These are phyloP conservation scores for Leccinum imitatum DNA, from an alignment of 768 basidiomycete species.

Conservation along the genomic window DNA sequence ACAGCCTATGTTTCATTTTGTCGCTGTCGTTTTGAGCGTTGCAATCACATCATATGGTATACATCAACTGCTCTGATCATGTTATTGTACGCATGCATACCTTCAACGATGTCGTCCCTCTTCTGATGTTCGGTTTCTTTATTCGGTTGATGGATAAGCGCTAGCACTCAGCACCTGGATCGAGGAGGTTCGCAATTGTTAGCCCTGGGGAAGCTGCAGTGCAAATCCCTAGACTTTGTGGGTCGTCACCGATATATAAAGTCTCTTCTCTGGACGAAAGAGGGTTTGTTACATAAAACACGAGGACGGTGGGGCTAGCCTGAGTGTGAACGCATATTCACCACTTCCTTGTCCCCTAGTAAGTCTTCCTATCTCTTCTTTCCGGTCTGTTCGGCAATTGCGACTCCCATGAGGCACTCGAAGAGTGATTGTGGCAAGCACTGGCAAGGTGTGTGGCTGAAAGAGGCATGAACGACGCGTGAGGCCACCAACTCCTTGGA, in stretches of 20 bases:
- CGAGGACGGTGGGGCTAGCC: background rate
- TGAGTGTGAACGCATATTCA: background rate
- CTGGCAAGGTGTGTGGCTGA: background rate
- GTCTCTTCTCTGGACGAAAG: too few species aligned
- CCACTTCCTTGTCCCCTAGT: background rate
- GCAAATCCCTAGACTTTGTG: background rate
- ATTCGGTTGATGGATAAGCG: background rate
- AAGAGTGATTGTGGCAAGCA: background rate
- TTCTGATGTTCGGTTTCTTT: background rate
- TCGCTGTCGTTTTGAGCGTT: background rate
- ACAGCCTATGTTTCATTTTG: background rate
- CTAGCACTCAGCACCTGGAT: background rate
- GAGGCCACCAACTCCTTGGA: background rate
- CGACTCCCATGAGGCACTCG: background rate
- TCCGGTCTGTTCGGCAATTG: background rate
- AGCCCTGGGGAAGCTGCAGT: too few species aligned
- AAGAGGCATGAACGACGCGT: background rate
- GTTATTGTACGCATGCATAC: background rate
- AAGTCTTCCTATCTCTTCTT: background rate
- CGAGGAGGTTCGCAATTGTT: background rate
- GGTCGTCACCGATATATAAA: too few species aligned
- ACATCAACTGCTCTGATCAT: slow-evolving; percentile 6
- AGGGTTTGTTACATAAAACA: background rate
- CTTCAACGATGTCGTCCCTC: background rate
- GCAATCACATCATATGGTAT: background rate